Base-by-base conservation (phyloP, 2,329 filamentous ascomycete genomes). In the Nemania sp. region DNA sequence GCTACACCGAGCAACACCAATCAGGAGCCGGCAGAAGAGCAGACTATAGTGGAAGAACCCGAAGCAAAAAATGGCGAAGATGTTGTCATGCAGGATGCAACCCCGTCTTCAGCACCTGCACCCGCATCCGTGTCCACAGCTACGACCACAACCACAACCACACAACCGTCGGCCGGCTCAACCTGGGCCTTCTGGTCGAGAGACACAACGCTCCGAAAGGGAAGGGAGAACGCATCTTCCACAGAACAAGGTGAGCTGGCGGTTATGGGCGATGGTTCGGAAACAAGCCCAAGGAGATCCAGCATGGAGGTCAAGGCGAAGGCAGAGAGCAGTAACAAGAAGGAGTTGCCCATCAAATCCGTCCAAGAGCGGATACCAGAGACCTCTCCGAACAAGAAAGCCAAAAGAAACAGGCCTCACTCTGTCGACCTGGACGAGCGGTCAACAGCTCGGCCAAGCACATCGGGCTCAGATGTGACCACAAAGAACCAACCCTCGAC, bases 171-270 rank as follows among this genome's bases (percentile, higher is more conserved):
- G 14, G 75, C 77, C 15, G 82, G 81, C 11, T 88, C 88, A 0
- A 89, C 86, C 0, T 93, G 89, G 89, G 89, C 86, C 0, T 92
- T 93, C 61, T 93, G 89, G 89, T 90, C 86, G 12, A 82, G 79
- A 40, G 84, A 86, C 60, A 70, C 76, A 1, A 61, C 70, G 1
- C 68, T 73, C 6, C 74, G 71, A 34, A 61, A 69, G 8, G 64
- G 63, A 3, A 67, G 64, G 0, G 73, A 72, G 43, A 49, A 65
- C 9, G 34, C 54, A 5, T 31, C 57, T 12, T 28, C 66, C 6
- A 22, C 66, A 30, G 81, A 77, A 63, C 66, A 69, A 60, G 83
- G 76, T 20, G 75, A 80, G 64, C 72, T 86, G 40, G 84, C 83
- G 3, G 76, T 86, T 45, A 76, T 82, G 57, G 75, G 81, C 28